Evolutionary conservation across 306 rosid genomes (phyloP).

Genomic region (Prosopis cineraria): DNA sequence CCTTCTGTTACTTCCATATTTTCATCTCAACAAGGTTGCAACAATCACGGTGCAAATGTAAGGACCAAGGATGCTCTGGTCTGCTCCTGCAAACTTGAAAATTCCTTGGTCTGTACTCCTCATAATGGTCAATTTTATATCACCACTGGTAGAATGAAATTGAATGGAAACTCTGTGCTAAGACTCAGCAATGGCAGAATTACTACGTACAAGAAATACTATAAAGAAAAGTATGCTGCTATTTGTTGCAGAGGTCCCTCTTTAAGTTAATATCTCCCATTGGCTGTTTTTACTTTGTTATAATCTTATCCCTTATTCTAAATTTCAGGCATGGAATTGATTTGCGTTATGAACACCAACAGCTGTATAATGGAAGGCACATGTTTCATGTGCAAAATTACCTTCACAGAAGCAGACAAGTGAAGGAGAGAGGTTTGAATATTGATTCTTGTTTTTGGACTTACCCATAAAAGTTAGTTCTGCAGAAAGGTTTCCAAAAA

Average conservation of each 20-base stretch:
- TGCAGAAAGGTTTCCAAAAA: background rate
- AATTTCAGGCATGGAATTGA: conserved; percentile 60
- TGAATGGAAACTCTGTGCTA: conserved; percentile 65
- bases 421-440: conserved; percentile 56
- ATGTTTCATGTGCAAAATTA: conserved; percentile 57
- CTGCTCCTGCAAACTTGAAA: conserved; percentile 59
- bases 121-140: conserved; percentile 61
- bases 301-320: conserved; percentile 16
- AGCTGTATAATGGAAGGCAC: conserved; percentile 53
- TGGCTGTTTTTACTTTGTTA: background rate
- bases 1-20: conserved; percentile 44
- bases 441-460: conserved; percentile 17
- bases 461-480: background rate
- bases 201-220: conserved; percentile 64
- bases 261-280: conserved; percentile 9
- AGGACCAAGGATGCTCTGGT: conserved; percentile 49
- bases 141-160: conserved; percentile 44
- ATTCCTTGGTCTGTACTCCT: conserved; percentile 71
- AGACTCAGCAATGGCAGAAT: conserved; percentile 41
- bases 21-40: conserved; percentile 29
- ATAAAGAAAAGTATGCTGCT: conserved; percentile 43
- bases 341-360: conserved; percentile 53
- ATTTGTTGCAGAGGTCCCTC: conserved; percentile 22
- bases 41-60: conserved; percentile 20
- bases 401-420: conserved; percentile 43